Conservation (phyloP, 1,284 basidiomycete species). For the Grifola frondosa region DNA sequence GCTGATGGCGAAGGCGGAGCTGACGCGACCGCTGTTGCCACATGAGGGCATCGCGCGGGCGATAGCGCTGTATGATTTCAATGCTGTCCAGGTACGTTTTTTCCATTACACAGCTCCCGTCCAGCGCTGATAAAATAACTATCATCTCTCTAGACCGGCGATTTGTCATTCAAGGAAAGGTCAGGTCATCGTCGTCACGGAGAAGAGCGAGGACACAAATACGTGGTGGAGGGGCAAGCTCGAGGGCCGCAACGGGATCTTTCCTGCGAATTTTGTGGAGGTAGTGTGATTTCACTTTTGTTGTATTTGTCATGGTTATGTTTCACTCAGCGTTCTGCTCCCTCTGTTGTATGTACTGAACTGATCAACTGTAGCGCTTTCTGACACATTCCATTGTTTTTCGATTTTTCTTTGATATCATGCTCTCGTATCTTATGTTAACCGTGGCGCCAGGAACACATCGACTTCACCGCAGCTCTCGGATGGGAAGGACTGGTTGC, state of each 20-base stretch:
- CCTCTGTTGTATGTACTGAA: no score
- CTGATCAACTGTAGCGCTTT: no score
- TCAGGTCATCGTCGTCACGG: conserved; percentile 74
- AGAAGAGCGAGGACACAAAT: conserved; percentile 74
- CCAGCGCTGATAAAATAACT: no score
- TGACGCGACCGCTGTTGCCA: conserved; percentile 45
- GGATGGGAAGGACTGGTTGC: no score
- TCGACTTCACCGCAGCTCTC: no score
- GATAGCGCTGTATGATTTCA: conserved; percentile 79
- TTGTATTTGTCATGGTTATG: neutral
- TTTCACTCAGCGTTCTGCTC: no score
- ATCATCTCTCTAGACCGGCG: conserved; percentile 65
- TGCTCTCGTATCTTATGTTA: neutral
- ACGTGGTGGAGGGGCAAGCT: conserved; percentile 79
- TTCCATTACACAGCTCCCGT: no score
- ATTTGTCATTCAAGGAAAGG: conserved; percentile 85
- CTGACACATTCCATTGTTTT: no score
- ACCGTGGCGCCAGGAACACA: no score
- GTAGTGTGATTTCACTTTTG: conserved; percentile 30
- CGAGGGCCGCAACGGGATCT: conserved; percentile 45
- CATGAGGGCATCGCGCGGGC: conserved; percentile 69
- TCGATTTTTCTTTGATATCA: neutral
- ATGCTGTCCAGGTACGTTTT: conserved; percentile 60
- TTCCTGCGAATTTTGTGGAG: conserved; percentile 58
- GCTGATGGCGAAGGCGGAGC: conserved; percentile 49